phyloP scores from a whole-genome alignment of 768 basidiomycete species.

The Rhodotorula graminis region DNA sequence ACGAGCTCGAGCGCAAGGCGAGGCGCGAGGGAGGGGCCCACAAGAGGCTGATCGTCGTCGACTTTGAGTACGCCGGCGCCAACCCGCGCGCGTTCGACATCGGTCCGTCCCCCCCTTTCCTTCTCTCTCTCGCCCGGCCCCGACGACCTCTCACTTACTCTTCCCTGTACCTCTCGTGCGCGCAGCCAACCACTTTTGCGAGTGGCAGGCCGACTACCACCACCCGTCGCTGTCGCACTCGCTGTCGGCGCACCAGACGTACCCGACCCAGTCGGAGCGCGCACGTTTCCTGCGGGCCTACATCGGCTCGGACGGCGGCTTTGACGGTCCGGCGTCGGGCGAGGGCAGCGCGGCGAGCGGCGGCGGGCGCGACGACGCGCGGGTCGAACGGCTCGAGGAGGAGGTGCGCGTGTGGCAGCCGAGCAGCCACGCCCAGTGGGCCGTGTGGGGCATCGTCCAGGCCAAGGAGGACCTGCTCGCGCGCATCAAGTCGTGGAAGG shows the following conservation, averaged over 20 bases:
- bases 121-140: background rate
- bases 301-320: slow-evolving; percentile 51
- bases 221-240: slow-evolving; percentile 53
- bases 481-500: slow-evolving; percentile 38
- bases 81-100: slow-evolving; percentile 94
- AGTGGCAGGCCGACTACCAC: slow-evolving; percentile 89
- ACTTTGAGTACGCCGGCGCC: slow-evolving; percentile 92
- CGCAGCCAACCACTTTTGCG: slow-evolving; percentile 54
- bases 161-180: too few species aligned
- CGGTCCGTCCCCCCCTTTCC: slow-evolving; percentile 49
- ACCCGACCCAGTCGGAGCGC: slow-evolving; percentile 69
- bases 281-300: slow-evolving; percentile 82
- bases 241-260: slow-evolving; percentile 52
- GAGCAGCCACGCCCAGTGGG: slow-evolving; percentile 85
- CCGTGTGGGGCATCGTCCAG: slow-evolving; percentile 89
- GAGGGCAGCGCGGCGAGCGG: background rate
- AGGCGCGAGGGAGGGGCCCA: slow-evolving; percentile 35
- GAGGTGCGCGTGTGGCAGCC: slow-evolving; percentile 86
- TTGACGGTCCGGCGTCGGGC: slow-evolving; percentile 11
- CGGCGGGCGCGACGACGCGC: slow-evolving; percentile 40
- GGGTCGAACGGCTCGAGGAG: slow-evolving; percentile 61
- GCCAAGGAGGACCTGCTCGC: slow-evolving; percentile 68
- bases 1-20: slow-evolving; percentile 32
- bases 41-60: slow-evolving; percentile 48
- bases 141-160: background rate